Conservation (phyloP, 129 eudicot genomes). For the Flaveria trinervia region DNA sequence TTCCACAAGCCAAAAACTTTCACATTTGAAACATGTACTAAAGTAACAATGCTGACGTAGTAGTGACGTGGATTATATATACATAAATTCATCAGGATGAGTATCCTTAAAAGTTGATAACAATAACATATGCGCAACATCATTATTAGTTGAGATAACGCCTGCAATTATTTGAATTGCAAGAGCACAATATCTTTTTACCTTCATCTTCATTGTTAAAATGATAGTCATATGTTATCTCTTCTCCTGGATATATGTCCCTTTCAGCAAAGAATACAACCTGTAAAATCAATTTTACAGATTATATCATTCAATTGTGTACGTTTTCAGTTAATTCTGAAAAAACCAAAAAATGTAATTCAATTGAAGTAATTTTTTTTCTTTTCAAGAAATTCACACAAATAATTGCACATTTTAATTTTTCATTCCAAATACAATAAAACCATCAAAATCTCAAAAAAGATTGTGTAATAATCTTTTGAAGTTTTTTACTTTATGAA, state of each 20-base stretch:
- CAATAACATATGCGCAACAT: background rate
- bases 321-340: background rate
- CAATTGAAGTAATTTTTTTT: background rate
- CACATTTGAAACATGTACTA: background rate
- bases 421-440: background rate
- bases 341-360: background rate
- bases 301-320: background rate
- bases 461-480: background rate
- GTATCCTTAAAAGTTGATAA: background rate
- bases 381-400: background rate
- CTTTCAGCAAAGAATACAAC: conserved; percentile 78
- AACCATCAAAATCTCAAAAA: background rate
- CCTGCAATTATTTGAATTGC: conserved; percentile 69
- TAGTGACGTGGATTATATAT: background rate
- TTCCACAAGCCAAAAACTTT: background rate
- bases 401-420: background rate
- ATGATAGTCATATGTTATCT: conserved; percentile 85
- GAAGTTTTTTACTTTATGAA: background rate
- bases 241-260: conserved; percentile 88
- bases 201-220: conserved; percentile 86
- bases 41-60: background rate
- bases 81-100: background rate
- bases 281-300: conserved; percentile 33
- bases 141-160: conserved; percentile 56
- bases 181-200: conserved; percentile 69